phyloP scores from a whole-genome alignment of 1,139 yeast genomes.

The Debaryomyces sp. region DNA sequence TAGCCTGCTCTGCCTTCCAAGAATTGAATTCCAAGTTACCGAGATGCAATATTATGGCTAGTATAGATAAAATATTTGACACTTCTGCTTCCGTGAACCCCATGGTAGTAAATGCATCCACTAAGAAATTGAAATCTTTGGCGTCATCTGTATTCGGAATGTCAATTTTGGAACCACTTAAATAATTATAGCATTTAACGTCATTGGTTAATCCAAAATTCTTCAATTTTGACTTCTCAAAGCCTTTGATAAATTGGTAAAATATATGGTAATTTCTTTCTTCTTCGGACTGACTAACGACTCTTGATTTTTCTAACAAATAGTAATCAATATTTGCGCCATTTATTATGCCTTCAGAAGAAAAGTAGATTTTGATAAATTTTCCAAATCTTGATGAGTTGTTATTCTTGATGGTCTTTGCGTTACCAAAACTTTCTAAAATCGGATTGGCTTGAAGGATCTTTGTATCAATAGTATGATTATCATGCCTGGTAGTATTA shows the following conservation, averaged over 20 bases:
- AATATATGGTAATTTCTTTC: slow-evolving; percentile 94
- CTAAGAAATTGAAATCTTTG: slow-evolving; percentile 61
- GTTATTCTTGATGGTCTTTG: slow-evolving; percentile 91
- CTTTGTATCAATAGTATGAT: slow-evolving; percentile 65
- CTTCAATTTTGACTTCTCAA: slow-evolving; percentile 50
- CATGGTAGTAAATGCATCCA: slow-evolving; percentile 71
- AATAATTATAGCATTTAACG: slow-evolving; percentile 55
- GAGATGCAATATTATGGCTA: slow-evolving; percentile 79
- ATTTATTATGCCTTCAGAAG: slow-evolving; percentile 61
- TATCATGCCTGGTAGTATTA: slow-evolving; percentile 18
- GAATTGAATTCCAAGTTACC: slow-evolving; percentile 83
- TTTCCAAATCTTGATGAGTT: slow-evolving; percentile 98
- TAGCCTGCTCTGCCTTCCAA: slow-evolving; percentile 79
- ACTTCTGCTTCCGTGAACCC: slow-evolving; percentile 65
- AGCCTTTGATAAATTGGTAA: slow-evolving; percentile 81
- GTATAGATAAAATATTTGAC: slow-evolving; percentile 59
- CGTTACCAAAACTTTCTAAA: slow-evolving; percentile 94
- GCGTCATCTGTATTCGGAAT: slow-evolving; percentile 78
- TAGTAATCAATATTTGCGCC: slow-evolving; percentile 98
- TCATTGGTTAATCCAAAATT: slow-evolving; percentile 51
- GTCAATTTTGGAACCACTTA: slow-evolving; percentile 49
- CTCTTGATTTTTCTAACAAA: slow-evolving; percentile 89
- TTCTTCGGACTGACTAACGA: slow-evolving; percentile 69
- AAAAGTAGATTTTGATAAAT: slow-evolving; percentile 85
- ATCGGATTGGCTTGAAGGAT: slow-evolving; percentile 95